Base-by-base conservation (phyloP, 805 yeast species). In the Candida succiphila region DNA sequence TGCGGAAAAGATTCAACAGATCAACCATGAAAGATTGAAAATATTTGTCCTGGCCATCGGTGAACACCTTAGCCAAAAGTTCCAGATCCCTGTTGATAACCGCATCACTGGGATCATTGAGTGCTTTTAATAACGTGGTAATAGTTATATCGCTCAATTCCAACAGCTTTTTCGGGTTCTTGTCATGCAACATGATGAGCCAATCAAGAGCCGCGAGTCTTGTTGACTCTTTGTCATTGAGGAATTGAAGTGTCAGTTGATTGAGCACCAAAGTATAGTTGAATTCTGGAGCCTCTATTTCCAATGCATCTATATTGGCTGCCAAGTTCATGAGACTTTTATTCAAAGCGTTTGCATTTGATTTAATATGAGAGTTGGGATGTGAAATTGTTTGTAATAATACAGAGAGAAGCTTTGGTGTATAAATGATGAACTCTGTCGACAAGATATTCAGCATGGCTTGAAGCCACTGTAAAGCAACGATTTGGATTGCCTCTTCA, bases 181-280 rank as follows among this genome's bases (percentile, higher is more conserved):
- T 78, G 19, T 73, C 67, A 48, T 87, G 89, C 27, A 92, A 64
- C 68, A 85, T 74, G 13, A 77, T 75, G 22, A 92, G 63, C 98
- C 98, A 92, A 42, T 88, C 95, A 24, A 92, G 60, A 17, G 92
- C 78, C 0, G 94, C 85, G 23, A 86, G 67, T 37, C 92, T 69
- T 0, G 96, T 82, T 20, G 78, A 75, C 39, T 86, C 95, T 44
- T 83, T 78, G 34, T 81, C 85, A 41, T 74, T 77, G 37, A 75
- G 57, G 39, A 82, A 76, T 49, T 87, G 94, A 27, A 75, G 52
- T 4, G 85, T 78, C 36, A 89, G 64, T 4, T 80, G 77, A 37
- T 77, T 76, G 27, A 87, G 75, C 1, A 86, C 76, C 6, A 80
- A 60, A 0, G 75, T 60, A 39, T 74, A 70, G 45, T 74, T 75